Evolutionary conservation across 441 rosid species (phyloP), one percentile per base, ranked within the genome.

Genomic region (Melastoma candidum): DNA sequence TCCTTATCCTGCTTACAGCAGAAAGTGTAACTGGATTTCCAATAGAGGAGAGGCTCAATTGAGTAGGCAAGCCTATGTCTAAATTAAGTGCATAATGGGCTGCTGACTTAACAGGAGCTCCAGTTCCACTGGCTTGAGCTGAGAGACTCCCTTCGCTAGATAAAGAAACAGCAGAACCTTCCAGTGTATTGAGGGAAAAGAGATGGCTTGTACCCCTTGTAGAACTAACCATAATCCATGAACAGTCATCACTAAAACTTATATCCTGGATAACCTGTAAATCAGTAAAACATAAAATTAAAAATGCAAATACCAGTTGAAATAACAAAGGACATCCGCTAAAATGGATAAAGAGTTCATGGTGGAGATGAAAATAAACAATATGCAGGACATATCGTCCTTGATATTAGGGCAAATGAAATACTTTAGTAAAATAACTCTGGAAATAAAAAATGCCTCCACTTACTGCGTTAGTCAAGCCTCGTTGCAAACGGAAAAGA

Each of bases 171-270:
- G 54, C 75, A 27, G 77, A 69, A 57, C 78, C 84, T 48, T 82
- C 90, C n/a, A n/a, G 60, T 17, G 87, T 84, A 64, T 81, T 73
- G 54, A 92, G 79, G 44, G 87, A 88, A 78, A 92, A 92, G 39
- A 92, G 64, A 72, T 92, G 98, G 70, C 90, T 80, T 36, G 98
- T 92, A 55, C 96, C 98, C 75, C 94, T 82, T 4, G 94, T 83
- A 46, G 98, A 87, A 69, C 90, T 85, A 58, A 87, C 79, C 95
- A 81, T 77, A 60, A 92, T 77, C 94, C 87, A 76, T 61, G 69
- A 75, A 77, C 96, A 83, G 61, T 92, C 93, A 71, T 74, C 72
- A 65, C 90, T 87, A 72, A 87, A 83, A 74, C 96, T 72, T 54
- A 92, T 84, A 66, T 92, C 98, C 66, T 83, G 96, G 63, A 92